Base-by-base conservation (phyloP, 768 basidiomycete genomes). In the Amanita phalloides region DNA sequence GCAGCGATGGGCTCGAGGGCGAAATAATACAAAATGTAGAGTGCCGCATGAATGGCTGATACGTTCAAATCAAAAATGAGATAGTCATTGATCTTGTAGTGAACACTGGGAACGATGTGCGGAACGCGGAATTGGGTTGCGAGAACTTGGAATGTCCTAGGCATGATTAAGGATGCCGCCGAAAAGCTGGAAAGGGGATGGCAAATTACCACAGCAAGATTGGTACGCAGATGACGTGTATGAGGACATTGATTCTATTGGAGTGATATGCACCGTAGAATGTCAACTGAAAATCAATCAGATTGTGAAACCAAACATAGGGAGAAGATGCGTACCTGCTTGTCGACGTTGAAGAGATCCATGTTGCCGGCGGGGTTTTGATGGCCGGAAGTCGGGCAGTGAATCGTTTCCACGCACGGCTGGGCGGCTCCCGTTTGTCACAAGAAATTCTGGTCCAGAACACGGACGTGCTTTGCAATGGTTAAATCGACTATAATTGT, bases 221-320 rank as follows among this genome's bases (percentile, higher is more conserved):
- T 6, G 93, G 93, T 10, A 95, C 91, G 57, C 82, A 91, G 54
- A 89, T 61, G 58, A 93, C 72, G 66, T 98, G 95, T 55, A 97
- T 90, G 50, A 76, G 66, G 57, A 97, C 69, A 64, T 98, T 98
- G 55, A 81, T 68, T 25, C 79, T 79, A 64, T 95, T 84, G 13
- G 81, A 73, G 66, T 96, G 93, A 68, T 96, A 96, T 47, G 91
- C 84, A 17, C 90, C 91, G 64, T 97, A 97, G 73, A 95, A 95
- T 23, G 84, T 74, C 61, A 97, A 76, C 91, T 47, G 51, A 35
- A 45, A 23, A 49, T 59, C 28, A 55, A 53, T 53, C 10, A 49
- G 14, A 35, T 35, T 35, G n/a, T 35, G 28, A 36, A 25, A 37
- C 1, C 1, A 30, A 25, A 4, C 9, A 62, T 13, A 25, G 36